phyloP scores from a whole-genome alignment of 2,329 filamentous ascomycete species.

The Blumeria hordei region DNA sequence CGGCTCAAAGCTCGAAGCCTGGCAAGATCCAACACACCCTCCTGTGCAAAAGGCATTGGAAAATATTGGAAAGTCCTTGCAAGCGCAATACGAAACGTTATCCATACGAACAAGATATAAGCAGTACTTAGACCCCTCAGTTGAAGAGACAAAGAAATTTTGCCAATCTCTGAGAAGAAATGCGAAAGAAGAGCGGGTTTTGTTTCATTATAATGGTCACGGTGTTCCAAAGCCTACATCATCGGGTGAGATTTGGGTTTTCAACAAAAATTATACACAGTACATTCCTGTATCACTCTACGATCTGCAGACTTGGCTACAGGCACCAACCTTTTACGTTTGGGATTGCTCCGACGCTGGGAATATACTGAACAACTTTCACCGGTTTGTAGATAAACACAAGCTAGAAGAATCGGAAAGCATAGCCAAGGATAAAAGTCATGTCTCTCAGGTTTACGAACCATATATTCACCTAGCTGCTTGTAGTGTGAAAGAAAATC shows the following conservation, averaged over 20 bases:
- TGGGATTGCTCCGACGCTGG: conserved; percentile 96
- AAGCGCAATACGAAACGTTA: conserved; percentile 86
- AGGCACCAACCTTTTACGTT: conserved; percentile 84
- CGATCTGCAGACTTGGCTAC: conserved; percentile 86
- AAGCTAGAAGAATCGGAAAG: conserved; percentile 67
- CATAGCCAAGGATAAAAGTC: conserved; percentile 48
- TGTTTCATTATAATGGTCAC: conserved; percentile 98
- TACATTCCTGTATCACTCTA: conserved; percentile 94
- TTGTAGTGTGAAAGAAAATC: conserved; percentile 70
- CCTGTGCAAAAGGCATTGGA: conserved; percentile 70
- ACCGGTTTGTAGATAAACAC: conserved; percentile 85
- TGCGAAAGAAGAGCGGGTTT: conserved; percentile 80
- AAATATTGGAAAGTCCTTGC: conserved; percentile 86
- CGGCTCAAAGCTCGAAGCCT: conserved; percentile 82
- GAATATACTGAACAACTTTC: conserved; percentile 86
- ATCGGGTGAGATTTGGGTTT: conserved; percentile 96
- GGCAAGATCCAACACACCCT: conserved; percentile 73
- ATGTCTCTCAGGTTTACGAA: conserved; percentile 47
- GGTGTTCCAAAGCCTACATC: conserved; percentile 88
- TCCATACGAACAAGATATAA: conserved; percentile 94
- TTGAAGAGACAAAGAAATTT: conserved; percentile 94
- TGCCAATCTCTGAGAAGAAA: conserved; percentile 74
- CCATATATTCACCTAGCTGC: conserved; percentile 76
- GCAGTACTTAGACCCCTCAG: conserved; percentile 84
- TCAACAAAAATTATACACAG: conserved; percentile 96